Percentiles rank a stretch among this genome's conserved stretches.
Conservation (phyloP, 2,329 filamentous ascomycete species). For the Pestalotiopsis sp. region DNA sequence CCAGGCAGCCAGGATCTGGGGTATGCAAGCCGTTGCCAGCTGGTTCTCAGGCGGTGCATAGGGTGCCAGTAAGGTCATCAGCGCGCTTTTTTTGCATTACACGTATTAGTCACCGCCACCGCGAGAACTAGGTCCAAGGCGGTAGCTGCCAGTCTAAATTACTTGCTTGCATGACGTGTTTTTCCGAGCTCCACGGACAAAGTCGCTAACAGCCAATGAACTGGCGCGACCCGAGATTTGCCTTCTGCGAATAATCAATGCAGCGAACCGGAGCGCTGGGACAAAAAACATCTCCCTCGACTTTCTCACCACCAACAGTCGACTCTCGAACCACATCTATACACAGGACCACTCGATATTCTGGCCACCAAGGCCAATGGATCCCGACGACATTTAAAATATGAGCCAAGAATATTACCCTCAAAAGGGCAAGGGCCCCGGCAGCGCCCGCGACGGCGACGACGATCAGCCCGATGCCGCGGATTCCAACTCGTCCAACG, state of each 20-base stretch:
- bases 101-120: neutral
- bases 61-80: neutral
- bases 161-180: slow-evolving; percentile 15
- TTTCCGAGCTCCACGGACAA: slow-evolving; percentile 15
- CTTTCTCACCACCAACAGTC: neutral
- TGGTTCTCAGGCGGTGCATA: neutral
- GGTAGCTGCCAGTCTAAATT: slow-evolving; percentile 1
- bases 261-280: neutral
- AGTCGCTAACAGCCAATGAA: slow-evolving; percentile 12
- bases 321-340: neutral
- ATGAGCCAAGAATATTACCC: slow-evolving; percentile 64
- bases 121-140: neutral
- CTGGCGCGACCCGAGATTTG: slow-evolving; percentile 7
- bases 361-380: slow-evolving; percentile 31
- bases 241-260: slow-evolving; percentile 10
- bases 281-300: slow-evolving; percentile 2
- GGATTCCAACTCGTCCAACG: slow-evolving; percentile 25
- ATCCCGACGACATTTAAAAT: slow-evolving; percentile 28
- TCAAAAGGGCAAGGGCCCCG: slow-evolving; percentile 52
- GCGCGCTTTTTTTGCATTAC: neutral
- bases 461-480: slow-evolving; percentile 21
- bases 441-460: slow-evolving; percentile 30
- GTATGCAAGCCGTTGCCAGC: neutral
- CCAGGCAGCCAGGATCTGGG: neutral
- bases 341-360: slow-evolving; percentile 14